Conservation (phyloP, 192 early-diverging fungal species). For the Lobosporangium transversale region DNA sequence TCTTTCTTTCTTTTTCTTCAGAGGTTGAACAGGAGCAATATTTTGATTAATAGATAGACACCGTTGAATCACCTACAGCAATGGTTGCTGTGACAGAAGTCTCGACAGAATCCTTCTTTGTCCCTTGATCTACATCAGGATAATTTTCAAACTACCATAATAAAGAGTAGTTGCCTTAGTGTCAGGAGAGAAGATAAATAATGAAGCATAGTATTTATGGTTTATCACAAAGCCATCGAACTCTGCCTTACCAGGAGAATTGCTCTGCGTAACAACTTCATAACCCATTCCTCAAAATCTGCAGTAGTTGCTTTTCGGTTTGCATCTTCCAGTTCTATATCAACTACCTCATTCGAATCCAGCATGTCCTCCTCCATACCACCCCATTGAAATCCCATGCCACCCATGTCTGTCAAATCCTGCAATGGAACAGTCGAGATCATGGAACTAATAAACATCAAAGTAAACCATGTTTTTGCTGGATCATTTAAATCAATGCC, state of each 20-base stretch:
- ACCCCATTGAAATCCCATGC: conserved; percentile 50
- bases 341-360: conserved; percentile 54
- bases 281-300: conserved; percentile 89
- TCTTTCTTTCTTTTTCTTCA: too few species aligned
- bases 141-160: conserved; percentile 44
- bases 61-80: conserved; percentile 11
- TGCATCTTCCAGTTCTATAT: conserved; percentile 75
- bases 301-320: conserved; percentile 75
- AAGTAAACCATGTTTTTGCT: conserved; percentile 76
- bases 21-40: too few species aligned
- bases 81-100: conserved; percentile 34
- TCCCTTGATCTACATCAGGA: conserved; percentile 27
- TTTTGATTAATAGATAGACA: too few species aligned
- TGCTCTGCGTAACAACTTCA: conserved; percentile 81
- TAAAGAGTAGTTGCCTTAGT: too few species aligned
- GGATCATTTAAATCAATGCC: conserved; percentile 96
- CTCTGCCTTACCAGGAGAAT: conserved; percentile 71
- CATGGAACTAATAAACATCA: conserved; percentile 76
- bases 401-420: conserved; percentile 66
- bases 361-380: conserved; percentile 58
- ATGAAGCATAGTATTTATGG: too few species aligned
- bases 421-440: conserved; percentile 71
- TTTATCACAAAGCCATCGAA: background rate
- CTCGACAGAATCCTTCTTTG: conserved; percentile 36
- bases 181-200: too few species aligned